Evolutionary conservation across 257 asterid genomes (phyloP).

Genomic region (Asclepias syriaca): DNA sequence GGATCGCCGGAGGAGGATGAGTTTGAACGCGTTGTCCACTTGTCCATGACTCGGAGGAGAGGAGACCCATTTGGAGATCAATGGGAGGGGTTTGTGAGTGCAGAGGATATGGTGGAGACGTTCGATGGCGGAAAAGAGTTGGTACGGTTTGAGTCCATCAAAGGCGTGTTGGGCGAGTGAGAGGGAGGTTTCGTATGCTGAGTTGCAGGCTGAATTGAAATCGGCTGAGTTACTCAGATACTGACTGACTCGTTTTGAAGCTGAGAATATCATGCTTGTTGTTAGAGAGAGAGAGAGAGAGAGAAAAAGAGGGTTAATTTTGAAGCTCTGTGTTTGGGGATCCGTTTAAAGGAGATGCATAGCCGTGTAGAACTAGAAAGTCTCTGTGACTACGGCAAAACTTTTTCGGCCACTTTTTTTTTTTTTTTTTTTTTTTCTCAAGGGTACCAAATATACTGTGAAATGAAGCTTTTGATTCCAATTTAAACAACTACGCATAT

Average conservation of each 20-base stretch:
- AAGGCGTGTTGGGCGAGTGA: slow-evolving; percentile 67
- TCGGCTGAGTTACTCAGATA: slow-evolving; percentile 44
- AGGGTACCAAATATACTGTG: no score
- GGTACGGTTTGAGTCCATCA: slow-evolving; percentile 69
- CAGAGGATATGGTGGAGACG: slow-evolving; percentile 53
- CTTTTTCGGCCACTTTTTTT: no score
- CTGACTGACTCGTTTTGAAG: slow-evolving; percentile 56
- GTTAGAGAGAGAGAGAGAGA: neutral
- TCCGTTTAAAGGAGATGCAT: no score
- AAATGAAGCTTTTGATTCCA: no score
- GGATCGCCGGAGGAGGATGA: slow-evolving; percentile 25
- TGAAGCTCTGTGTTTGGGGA: neutral
- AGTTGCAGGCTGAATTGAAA: slow-evolving; percentile 61
- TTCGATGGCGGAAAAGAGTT: slow-evolving; percentile 60
- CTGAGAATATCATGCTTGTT: slow-evolving; percentile 53
- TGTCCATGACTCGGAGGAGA: slow-evolving; percentile 49
- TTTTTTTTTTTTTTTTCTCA: no score
- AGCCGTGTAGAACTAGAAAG: no score
- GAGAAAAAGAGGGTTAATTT: neutral
- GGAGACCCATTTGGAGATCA: slow-evolving; percentile 61
- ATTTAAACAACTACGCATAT: no score
- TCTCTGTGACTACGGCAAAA: no score
- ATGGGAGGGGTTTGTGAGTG: slow-evolving; percentile 29
- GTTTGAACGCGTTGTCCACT: slow-evolving; percentile 52
- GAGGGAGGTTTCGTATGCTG: slow-evolving; percentile 51